Conservation (phyloP, 805 yeast species). For the Ogataea sp. region DNA sequence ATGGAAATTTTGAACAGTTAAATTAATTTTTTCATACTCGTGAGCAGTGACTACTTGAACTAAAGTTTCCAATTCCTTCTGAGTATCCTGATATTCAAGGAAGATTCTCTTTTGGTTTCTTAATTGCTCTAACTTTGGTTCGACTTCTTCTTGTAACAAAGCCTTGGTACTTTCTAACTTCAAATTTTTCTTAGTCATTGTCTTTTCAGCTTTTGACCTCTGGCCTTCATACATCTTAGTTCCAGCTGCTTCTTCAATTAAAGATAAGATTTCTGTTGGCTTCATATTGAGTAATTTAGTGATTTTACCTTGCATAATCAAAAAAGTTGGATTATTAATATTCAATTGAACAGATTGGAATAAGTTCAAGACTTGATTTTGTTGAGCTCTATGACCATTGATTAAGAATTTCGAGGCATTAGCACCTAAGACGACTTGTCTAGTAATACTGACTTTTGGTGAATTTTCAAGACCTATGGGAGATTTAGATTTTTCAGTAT, state of each 20-base stretch:
- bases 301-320: constrained; percentile 98
- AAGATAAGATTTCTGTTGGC: constrained; percentile 78
- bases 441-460: constrained; percentile 77
- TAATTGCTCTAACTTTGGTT: constrained; percentile 79
- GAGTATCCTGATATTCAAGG: constrained; percentile 80
- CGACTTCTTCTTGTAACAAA: constrained; percentile 77
- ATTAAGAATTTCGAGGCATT: constrained; percentile 76
- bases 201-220: constrained; percentile 82
- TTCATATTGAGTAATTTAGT: constrained; percentile 96
- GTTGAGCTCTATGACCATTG: constrained; percentile 95
- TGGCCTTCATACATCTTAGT: constrained; percentile 93
- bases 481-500: constrained; percentile 60
- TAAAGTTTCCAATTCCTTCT: constrained; percentile 68
- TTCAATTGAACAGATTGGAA: constrained; percentile 94
- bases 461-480: constrained; percentile 85
- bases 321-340: constrained; percentile 92
- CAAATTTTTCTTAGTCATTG: constrained; percentile 85
- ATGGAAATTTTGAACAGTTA: constrained; percentile 34
- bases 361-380: constrained; percentile 79
- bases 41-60: constrained; percentile 71
- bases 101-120: constrained; percentile 76
- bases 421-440: constrained; percentile 89
- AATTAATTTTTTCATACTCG: constrained; percentile 44
- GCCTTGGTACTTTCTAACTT: constrained; percentile 72
- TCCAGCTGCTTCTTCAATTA: constrained; percentile 98